Evolutionary conservation across 2,329 filamentous ascomycete species (phyloP), one percentile per base, ranked within the genome.

Genomic region (Setomelanomma holmii): DNA sequence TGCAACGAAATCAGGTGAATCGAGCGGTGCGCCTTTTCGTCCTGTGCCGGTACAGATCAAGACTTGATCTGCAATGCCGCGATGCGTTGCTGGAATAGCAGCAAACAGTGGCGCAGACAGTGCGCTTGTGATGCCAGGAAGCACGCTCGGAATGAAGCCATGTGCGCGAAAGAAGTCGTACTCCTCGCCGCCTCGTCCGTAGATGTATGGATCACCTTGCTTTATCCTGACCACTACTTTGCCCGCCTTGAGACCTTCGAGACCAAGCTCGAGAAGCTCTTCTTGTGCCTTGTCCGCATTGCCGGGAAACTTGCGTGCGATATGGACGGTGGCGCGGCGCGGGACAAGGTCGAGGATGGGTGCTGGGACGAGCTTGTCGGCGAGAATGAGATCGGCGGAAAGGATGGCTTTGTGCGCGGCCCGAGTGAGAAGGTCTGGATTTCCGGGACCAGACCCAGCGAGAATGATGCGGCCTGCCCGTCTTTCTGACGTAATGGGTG

Each of bases 11-110:
- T 87, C 87, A 0, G 95, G 95, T 27, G 92, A 91, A n/a, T 85
- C 79, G 0, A 92, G 92, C 0, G 91, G 81, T 48, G 85, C 89
- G 11, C 95, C 95, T 76, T 96, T 96, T 67, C 95, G 86, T 1
- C 95, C 95, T 0, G 95, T 99, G 0, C 95, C 95, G 0, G 95
- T 99, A 77, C 95, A 98, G n/a, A 99, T 84, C 21, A 99, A 82
- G 0, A 99, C 88, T 75, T 98, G 93, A 68, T 99, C 95, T 3
- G 91, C 89, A 0, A 96, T 89, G 39, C 89, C 89, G 4, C 95
- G 84, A 77, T 98, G 93, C 1, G 95, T 99, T 0, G 89, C 82
- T 1, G 95, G 93, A 24, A 99, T 90, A 5, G 83, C 86, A 0
- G 93, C 93, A 71, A 98, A 96, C 2, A 99, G 80, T 0, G 93